A percentile compares a stretch with the other conserved stretches of the same genome.
Conservation (phyloP, 257 asterid genomes). For the Eucommia ulmoides region DNA sequence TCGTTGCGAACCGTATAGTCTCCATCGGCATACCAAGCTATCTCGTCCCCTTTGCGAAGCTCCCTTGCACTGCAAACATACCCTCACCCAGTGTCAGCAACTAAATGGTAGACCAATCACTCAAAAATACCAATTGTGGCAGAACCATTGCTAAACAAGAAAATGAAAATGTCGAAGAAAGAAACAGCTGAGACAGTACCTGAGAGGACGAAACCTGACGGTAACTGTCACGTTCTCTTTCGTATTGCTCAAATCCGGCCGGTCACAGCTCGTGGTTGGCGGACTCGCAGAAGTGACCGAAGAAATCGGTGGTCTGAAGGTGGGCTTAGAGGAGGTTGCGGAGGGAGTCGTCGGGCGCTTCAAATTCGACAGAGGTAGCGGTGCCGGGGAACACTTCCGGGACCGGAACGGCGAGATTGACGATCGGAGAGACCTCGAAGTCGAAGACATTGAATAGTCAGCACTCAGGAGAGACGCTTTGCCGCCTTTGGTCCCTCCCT, state of each 20-base stretch:
- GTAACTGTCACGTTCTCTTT: constrained; percentile 78
- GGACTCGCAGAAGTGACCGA: constrained; percentile 3
- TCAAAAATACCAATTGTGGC: background rate
- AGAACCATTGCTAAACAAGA: background rate
- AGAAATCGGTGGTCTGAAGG: background rate
- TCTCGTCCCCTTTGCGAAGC: constrained; percentile 69
- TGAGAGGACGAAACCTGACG: constrained; percentile 90
- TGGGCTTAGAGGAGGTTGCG: background rate
- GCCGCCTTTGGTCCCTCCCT: no score
- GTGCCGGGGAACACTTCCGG: constrained; percentile 11
- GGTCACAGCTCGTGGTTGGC: constrained; percentile 14
- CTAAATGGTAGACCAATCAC: background rate
- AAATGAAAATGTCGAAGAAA: background rate
- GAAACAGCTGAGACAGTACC: constrained; percentile 20
- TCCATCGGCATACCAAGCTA: constrained; percentile 91
- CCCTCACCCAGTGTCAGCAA: constrained; percentile 3
- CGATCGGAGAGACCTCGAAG: constrained; percentile 20
- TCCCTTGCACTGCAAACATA: constrained; percentile 48
- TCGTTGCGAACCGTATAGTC: constrained; percentile 63
- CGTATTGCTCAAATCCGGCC: constrained; percentile 21
- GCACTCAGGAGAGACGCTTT: no score
- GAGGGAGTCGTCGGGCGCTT: constrained; percentile 14
- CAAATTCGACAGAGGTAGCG: constrained; percentile 1
- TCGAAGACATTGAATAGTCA: constrained; percentile 2
- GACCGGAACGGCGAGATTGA: constrained; percentile 28